Conservation (phyloP, 257 asterid species). For the Striga asiatica region DNA sequence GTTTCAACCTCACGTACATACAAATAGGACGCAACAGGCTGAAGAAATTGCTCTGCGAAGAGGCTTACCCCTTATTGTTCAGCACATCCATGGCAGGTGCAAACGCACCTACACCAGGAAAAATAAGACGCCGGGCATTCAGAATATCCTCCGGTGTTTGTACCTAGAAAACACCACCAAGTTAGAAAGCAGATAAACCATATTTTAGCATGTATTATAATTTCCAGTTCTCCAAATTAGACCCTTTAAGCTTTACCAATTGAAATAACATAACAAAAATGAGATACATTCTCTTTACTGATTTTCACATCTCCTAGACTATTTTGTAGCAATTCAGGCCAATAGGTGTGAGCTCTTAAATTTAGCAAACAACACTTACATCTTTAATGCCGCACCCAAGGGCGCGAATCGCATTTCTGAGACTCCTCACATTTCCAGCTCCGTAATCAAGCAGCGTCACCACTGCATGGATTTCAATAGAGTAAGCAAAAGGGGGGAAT, state of each 20-base stretch:
- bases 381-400: constrained; percentile 78
- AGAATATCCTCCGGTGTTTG: constrained; percentile 72
- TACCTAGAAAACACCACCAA: constrained; percentile 35
- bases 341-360: background rate
- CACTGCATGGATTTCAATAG: constrained; percentile 27
- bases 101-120: constrained; percentile 98
- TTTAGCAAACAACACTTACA: constrained; percentile 25
- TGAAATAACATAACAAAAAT: background rate
- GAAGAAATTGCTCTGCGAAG: background rate
- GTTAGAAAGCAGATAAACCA: background rate
- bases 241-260: background rate
- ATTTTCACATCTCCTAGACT: background rate
- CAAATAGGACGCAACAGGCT: too few relatives aligned
- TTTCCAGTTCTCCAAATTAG: background rate
- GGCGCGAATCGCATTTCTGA: constrained; percentile 70
- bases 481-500: background rate
- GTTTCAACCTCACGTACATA: too few relatives aligned
- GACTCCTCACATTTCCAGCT: constrained; percentile 95
- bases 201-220: background rate
- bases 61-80: constrained; percentile 56
- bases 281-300: background rate
- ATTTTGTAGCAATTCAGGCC: background rate
- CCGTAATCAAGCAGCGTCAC: constrained; percentile 95
- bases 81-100: constrained; percentile 95
- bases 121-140: constrained; percentile 73